Evolutionary conservation across 139 green algal species (phyloP).

Genomic region (Chlorella vulgaris): DNA sequence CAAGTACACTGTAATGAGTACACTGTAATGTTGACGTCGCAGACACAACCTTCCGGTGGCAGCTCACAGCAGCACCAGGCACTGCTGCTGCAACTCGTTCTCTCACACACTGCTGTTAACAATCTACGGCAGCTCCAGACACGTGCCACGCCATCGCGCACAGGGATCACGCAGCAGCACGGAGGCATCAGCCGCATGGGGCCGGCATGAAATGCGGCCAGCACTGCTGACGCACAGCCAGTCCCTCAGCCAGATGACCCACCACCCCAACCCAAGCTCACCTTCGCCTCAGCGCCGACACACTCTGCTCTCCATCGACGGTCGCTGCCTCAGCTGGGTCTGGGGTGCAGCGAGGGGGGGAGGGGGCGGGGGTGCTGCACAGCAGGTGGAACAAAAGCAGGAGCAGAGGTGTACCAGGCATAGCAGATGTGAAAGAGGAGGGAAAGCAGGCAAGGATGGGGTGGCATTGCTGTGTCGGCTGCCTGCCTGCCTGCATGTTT

Average conservation of each 20-base stretch:
- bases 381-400: neutral
- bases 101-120: too few species aligned
- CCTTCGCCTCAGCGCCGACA: conserved; percentile 11
- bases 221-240: neutral
- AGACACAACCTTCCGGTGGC: too few species aligned
- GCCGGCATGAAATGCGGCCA: too few species aligned
- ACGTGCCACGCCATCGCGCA: too few species aligned
- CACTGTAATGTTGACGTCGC: too few species aligned
- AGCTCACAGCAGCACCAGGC: too few species aligned
- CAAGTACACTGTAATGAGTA: too few species aligned
- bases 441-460: too few species aligned
- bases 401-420: neutral
- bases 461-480: neutral
- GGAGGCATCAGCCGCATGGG: too few species aligned
- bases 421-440: neutral
- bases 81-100: too few species aligned
- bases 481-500: neutral
- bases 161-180: too few species aligned
- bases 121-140: too few species aligned
- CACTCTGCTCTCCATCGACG: conserved; percentile 4
- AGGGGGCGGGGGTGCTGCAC: conserved; percentile 15
- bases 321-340: conserved; percentile 3
- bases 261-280: neutral
- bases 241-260: neutral
- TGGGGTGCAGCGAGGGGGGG: neutral